phyloP scores from a whole-genome alignment of 2,329 filamentous ascomycete genomes.

The Aspergillus sp. region DNA sequence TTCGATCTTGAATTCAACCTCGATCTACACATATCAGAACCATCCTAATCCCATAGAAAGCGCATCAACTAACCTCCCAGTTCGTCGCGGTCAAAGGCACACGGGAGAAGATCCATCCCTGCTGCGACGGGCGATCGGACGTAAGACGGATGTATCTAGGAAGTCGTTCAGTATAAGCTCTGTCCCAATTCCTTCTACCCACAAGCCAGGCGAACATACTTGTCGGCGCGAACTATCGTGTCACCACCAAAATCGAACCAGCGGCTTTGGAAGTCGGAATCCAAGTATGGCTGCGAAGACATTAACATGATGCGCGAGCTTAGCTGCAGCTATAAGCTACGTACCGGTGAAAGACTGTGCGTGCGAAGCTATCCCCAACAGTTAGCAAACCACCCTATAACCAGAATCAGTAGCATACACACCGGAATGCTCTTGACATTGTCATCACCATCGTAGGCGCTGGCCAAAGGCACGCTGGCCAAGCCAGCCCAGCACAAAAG shows the following conservation, averaged over 20 bases:
- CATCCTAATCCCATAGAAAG: neutral
- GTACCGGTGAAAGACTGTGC: constrained; percentile 77
- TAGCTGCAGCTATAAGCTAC: constrained; percentile 36
- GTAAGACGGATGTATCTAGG: constrained; percentile 86
- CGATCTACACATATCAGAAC: constrained; percentile 58
- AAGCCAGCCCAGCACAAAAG: constrained; percentile 40
- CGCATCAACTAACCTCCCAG: constrained; percentile 70
- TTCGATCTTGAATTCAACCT: constrained; percentile 92
- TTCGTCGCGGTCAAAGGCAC: constrained; percentile 96
- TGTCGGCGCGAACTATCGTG: constrained; percentile 75
- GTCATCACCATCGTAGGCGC: constrained; percentile 50
- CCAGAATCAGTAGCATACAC: constrained; percentile 36
- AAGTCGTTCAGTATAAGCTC: constrained; percentile 15
- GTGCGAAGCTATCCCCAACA: constrained; percentile 68
- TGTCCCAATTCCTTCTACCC: neutral
- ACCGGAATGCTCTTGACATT: constrained; percentile 68
- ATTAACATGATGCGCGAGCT: constrained; percentile 12
- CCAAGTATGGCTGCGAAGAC: constrained; percentile 77
- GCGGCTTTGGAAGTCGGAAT: constrained; percentile 95
- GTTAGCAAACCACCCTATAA: constrained; percentile 12
- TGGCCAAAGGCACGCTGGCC: constrained; percentile 31
- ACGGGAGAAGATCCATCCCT: constrained; percentile 90
- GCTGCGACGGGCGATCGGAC: constrained; percentile 84
- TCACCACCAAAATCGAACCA: constrained; percentile 99
- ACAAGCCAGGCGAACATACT: constrained; percentile 39